phyloP scores from a whole-genome alignment of 139 green algal species.

The Pseudopediastrum boryanum region DNA sequence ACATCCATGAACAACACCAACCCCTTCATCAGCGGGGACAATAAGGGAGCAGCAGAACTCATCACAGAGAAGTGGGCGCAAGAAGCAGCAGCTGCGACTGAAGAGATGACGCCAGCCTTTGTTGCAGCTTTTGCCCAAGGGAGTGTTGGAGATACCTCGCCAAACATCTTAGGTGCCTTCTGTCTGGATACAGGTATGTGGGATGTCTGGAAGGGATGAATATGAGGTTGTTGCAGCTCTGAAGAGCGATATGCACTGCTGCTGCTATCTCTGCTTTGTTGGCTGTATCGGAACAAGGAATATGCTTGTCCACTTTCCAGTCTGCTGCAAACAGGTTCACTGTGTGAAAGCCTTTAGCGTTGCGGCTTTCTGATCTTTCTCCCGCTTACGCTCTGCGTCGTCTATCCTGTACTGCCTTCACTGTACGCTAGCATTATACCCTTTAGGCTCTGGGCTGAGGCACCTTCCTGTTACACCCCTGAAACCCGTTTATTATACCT shows the following conservation, averaged over 20 bases:
- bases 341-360: too few species aligned
- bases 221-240: not conserved
- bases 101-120: conserved; percentile 35
- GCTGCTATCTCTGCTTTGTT: not conserved
- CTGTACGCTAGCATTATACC: too few species aligned
- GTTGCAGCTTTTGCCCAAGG: conserved; percentile 82
- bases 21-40: conserved; percentile 65
- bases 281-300: too few species aligned
- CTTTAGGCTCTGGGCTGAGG: too few species aligned
- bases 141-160: conserved; percentile 81
- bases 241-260: not conserved
- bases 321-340: too few species aligned
- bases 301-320: too few species aligned
- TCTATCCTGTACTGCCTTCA: too few species aligned
- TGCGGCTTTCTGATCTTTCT: too few species aligned
- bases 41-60: conserved; percentile 83
- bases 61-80: conserved; percentile 60
- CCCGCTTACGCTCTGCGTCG: too few species aligned
- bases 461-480: too few species aligned
- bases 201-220: not conserved
- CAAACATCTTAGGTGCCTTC: conserved; percentile 77
- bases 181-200: conserved; percentile 80
- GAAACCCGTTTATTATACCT: too few species aligned
- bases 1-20: conserved; percentile 93
- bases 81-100: conserved; percentile 19